Evolutionary conservation across 2,329 filamentous ascomycete genomes (phyloP), one percentile per base, ranked within the genome.

Genomic region (Curvularia verruculosa): DNA sequence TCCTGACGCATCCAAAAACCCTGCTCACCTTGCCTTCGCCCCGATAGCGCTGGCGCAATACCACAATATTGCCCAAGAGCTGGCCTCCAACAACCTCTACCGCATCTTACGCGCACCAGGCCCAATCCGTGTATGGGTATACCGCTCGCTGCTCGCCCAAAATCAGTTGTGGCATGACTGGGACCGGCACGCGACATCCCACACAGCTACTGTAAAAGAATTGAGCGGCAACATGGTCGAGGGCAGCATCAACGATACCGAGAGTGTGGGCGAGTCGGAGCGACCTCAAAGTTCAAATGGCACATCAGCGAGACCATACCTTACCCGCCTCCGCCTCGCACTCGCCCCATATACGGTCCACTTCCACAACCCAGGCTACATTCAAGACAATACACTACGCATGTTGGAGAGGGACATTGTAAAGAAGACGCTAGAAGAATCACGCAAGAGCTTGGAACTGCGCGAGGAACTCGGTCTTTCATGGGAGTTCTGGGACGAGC

Each of bases 371-470:
- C 80, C 83, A 6, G 83, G 81, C 24, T 85, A 87, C 73, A 82
- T 88, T 66, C 82, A 84, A 60, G 83, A 85, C 56, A 81, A 82
- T 57, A 83, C 82, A 19, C 75, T 87, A 68, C 83, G 85, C 56
- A 81, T 85, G 76, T 77, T 88, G 49, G 82, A 84, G 54, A 71
- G 71, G 10, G 72, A 73, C 49, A 81, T 84, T 29, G 83, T 83
- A 58, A 87, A 87, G 70, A 83, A 84, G 63, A 86, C 84, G 46
- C 73, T 87, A 19, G 83, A 85, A 64, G 83, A 83, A 58, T 85
- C 83, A 23, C 81, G 85, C 47, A 81, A 83, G 60, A 82, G 83
- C 61, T 79, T 81, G 40, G 81, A 85, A 64, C 79, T 85, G 56
- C 80, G 85, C 58, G 80, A 85, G 63, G 82, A 83, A 61, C 78